Percentiles rank a stretch among this genome's conserved stretches.
Conservation (phyloP, 495 filamentous ascomycete species). For the Aspergillus egyptiacus region DNA sequence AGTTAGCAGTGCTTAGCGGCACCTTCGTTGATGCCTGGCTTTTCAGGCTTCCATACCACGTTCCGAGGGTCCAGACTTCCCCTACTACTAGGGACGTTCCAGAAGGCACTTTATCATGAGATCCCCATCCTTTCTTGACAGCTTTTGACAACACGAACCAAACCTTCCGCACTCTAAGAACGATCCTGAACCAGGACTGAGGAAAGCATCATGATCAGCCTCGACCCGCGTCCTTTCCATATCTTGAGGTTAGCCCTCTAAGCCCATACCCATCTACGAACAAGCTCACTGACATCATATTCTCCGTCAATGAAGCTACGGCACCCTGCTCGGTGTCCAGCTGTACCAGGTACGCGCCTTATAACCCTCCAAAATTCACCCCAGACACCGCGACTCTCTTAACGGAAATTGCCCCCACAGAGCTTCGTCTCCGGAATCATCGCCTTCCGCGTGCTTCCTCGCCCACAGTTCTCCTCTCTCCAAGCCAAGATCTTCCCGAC, state of each 20-base stretch:
- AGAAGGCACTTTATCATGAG: too few species aligned
- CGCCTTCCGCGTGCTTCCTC: slow-evolving; percentile 66
- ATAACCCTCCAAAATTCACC: not conserved
- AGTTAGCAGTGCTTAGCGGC: too few species aligned
- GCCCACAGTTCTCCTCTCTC: slow-evolving; percentile 72
- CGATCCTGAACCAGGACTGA: too few species aligned
- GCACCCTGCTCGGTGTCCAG: slow-evolving; percentile 69
- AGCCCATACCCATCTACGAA: not conserved
- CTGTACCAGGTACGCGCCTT: slow-evolving; percentile 62
- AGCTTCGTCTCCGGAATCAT: slow-evolving; percentile 75
- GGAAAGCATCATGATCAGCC: too few species aligned
- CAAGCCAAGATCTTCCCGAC: slow-evolving; percentile 76
- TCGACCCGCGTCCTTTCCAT: slow-evolving; percentile 66
- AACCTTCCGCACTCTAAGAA: too few species aligned
- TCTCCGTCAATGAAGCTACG: slow-evolving; percentile 64
- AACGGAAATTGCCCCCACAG: slow-evolving; percentile 29
- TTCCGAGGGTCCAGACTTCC: too few species aligned
- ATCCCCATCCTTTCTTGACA: too few species aligned
- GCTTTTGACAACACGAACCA: too few species aligned
- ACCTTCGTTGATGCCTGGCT: too few species aligned
- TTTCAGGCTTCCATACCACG: slow-evolving; percentile 7
- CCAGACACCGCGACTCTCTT: not conserved
- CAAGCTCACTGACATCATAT: slow-evolving; percentile 22
- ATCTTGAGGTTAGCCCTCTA: slow-evolving; percentile 55
- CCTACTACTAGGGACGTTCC: too few species aligned